A percentile compares a stretch with the other conserved stretches of the same genome.
phyloP scores from a whole-genome alignment of 495 filamentous ascomycete species.

The Hypoxylon cercidicola region DNA sequence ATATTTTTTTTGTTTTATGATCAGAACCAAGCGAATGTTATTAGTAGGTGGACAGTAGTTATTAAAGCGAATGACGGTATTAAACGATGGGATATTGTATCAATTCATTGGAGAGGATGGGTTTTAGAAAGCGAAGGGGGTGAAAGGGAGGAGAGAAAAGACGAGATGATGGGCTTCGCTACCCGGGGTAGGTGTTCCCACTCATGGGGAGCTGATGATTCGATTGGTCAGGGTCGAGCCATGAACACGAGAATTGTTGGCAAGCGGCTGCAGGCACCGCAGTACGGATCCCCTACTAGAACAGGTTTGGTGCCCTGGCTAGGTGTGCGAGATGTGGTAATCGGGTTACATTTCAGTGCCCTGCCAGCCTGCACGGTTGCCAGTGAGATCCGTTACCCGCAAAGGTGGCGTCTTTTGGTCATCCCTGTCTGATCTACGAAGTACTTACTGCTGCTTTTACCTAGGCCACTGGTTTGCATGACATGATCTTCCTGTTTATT shows the following conservation, averaged over 20 bases:
- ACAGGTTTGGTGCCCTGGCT: slow-evolving; percentile 31
- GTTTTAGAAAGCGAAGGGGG: slow-evolving; percentile 13
- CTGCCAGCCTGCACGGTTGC: slow-evolving; percentile 15
- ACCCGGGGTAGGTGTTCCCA: slow-evolving; percentile 22
- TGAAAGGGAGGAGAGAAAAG: slow-evolving; percentile 22
- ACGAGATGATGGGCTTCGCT: slow-evolving; percentile 27
- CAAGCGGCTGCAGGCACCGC: slow-evolving; percentile 11
- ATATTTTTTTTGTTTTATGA: slow-evolving; percentile 3
- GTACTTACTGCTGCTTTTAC: no score
- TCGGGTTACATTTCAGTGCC: slow-evolving; percentile 29
- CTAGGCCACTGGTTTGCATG: background rate
- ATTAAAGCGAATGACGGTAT: slow-evolving; percentile 41
- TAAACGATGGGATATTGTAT: slow-evolving; percentile 27
- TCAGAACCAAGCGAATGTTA: slow-evolving; percentile 38
- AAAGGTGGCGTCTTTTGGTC: no score
- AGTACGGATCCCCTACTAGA: slow-evolving; percentile 23
- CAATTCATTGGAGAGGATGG: slow-evolving; percentile 30
- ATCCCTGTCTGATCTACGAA: no score
- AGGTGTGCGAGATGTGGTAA: slow-evolving; percentile 26
- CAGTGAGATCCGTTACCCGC: slow-evolving; percentile 23
- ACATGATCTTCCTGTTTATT: no score
- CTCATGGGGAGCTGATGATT: slow-evolving; percentile 31
- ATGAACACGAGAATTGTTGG: slow-evolving; percentile 41
- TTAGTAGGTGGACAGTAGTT: slow-evolving; percentile 19
- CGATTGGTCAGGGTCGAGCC: slow-evolving; percentile 31